A percentile compares a stretch with the other conserved stretches of the same genome.
These are phyloP conservation scores for Penicillium samsonianum DNA, from an alignment of 495 filamentous ascomycete genomes.

Conservation along the genomic window DNA sequence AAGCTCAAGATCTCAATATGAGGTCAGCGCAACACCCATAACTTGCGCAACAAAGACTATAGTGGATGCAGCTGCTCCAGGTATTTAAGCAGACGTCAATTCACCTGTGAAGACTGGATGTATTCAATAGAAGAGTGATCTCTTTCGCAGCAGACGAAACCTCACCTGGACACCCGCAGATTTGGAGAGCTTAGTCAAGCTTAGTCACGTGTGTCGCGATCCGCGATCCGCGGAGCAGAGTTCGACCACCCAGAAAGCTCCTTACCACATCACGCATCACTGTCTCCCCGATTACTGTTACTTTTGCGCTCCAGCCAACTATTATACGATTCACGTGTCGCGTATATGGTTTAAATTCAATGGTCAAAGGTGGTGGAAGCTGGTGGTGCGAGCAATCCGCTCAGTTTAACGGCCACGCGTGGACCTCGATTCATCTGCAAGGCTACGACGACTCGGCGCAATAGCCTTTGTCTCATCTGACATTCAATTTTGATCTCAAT, in stretches of 20 bases:
- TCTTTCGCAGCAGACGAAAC: background rate
- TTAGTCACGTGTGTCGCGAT: slow-evolving; percentile 20
- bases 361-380: slow-evolving; percentile 46
- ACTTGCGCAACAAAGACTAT: slow-evolving; percentile 1
- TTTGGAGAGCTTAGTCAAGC: slow-evolving; percentile 21
- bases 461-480: slow-evolving; percentile 10
- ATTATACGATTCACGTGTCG: slow-evolving; percentile 10
- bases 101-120: background rate
- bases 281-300: slow-evolving; percentile 5
- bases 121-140: background rate
- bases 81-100: background rate
- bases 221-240: slow-evolving; percentile 34
- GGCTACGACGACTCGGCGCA: slow-evolving; percentile 23
- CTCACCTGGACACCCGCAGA: background rate
- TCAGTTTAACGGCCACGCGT: slow-evolving; percentile 42
- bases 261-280: slow-evolving; percentile 18
- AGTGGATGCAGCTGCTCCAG: background rate
- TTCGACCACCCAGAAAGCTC: slow-evolving; percentile 29
- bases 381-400: slow-evolving; percentile 48
- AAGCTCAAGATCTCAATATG: slow-evolving; percentile 12
- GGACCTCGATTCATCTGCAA: slow-evolving; percentile 35
- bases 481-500: slow-evolving; percentile 5
- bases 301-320: slow-evolving; percentile 13
- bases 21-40: slow-evolving; percentile 4
- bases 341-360: slow-evolving; percentile 31